Evolutionary conservation across 2,329 filamentous ascomycete species (phyloP), one percentile per base, ranked within the genome.

Genomic region (Aspergillus piperis): DNA sequence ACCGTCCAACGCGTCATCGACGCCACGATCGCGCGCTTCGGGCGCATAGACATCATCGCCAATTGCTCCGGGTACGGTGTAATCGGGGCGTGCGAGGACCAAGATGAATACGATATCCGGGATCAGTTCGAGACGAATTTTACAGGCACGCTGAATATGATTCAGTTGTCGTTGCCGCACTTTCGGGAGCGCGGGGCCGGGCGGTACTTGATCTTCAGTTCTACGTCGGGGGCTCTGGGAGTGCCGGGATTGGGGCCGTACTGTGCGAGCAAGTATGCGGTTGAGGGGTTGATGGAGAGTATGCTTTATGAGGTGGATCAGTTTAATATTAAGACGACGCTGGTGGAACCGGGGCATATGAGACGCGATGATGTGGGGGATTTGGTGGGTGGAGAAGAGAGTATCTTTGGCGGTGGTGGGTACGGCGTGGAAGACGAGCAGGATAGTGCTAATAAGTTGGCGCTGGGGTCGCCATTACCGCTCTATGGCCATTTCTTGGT

Each of bases 61-160:
- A 98, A 96, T 76, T 96, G 92, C 78, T 93, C 92, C 11, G 94
- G 94, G 15, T 97, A 96, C 77, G 94, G 93, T 56, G 92, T 99
- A 57, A 96, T 98, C 68, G 94, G 92, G 27, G 89, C 94, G 1
- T 97, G 93, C 77, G 95, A 98, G 78, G 95, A 98, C 77, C 95
- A 98, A 79, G 92, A 97, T 75, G 92, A 96, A 73, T 89, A 92
- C 75, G 95, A 98, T 73, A 86, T 98, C 67, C 90, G 92, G 60
- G 94, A 96, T 71, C 95, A 98, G 76, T 97, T 98, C 78, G 92
- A 96, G 81, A 97, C 93, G 21, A 99, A 99, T 77, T 96, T 97
- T 77, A 94, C 96, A 83, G 95, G 95, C 57, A 96, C 92, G 0
- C 78, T 98, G 61, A 90, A 98, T 77, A 96, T 99, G 69, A 89